Evolutionary conservation across 139 green algal genomes (phyloP).

Genomic region (Micractinium conductrix): DNA sequence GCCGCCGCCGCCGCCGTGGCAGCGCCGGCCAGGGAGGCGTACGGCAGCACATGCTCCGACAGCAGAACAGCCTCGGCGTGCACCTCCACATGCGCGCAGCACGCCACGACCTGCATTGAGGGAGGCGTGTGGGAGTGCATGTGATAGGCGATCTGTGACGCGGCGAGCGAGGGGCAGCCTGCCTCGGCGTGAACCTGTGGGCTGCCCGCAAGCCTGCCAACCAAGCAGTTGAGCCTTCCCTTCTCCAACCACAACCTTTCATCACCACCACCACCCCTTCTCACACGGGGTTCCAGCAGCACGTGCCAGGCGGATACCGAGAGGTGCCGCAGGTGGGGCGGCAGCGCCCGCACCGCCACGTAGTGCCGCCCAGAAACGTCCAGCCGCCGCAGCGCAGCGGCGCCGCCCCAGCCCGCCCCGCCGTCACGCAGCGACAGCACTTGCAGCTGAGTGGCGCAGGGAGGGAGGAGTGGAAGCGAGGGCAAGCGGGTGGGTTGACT

Average conservation of each 20-base stretch:
- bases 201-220: not conserved
- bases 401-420: not conserved
- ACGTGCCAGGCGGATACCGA: not conserved
- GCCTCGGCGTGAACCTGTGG: no score
- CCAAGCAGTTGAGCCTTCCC: not conserved
- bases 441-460: not conserved
- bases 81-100: not conserved
- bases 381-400: not conserved
- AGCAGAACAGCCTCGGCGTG: not conserved
- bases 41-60: slow-evolving; percentile 2
- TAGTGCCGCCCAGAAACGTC: slow-evolving; percentile 2
- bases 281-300: not conserved
- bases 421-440: not conserved
- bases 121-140: not conserved
- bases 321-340: not conserved
- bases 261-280: not conserved
- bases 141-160: not conserved
- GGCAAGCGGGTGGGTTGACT: no score
- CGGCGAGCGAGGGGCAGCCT: not conserved
- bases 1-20: not conserved
- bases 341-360: not conserved
- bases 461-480: no score
- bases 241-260: not conserved
- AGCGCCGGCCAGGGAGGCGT: not conserved
- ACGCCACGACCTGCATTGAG: not conserved